Evolutionary conservation across 2,329 filamentous ascomycete genomes (phyloP).

Genomic region (Cladophialophora carrionii): DNA sequence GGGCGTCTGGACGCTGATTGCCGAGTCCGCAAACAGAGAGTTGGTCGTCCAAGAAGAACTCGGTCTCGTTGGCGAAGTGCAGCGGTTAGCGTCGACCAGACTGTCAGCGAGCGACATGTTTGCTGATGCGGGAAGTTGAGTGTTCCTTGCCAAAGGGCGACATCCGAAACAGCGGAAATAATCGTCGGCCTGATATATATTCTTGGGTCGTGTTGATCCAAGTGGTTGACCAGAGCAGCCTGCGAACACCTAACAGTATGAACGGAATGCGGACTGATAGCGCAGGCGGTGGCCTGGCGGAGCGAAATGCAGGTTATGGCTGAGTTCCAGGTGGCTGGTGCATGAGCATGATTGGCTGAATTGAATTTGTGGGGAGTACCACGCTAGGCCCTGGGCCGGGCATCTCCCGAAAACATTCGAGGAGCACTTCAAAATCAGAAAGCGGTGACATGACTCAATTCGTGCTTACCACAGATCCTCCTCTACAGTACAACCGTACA

Average conservation of each 20-base stretch:
- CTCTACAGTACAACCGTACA: not conserved
- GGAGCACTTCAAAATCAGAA: slow-evolving; percentile 4
- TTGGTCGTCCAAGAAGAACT: slow-evolving; percentile 33
- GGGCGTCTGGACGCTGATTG: slow-evolving; percentile 39
- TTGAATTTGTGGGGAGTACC: not conserved
- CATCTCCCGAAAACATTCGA: slow-evolving; percentile 4
- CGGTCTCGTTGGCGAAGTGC: slow-evolving; percentile 28
- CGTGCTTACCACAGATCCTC: not conserved
- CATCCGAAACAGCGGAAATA: slow-evolving; percentile 9
- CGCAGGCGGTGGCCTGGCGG: not conserved
- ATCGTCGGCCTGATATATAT: not conserved
- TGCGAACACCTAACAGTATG: slow-evolving; percentile 3
- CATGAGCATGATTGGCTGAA: not conserved
- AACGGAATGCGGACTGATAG: slow-evolving; percentile 5
- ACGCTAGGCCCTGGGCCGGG: not conserved
- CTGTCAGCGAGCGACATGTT: slow-evolving; percentile 19
- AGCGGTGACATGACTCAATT: slow-evolving; percentile 17
- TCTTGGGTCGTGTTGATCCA: not conserved
- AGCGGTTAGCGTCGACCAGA: slow-evolving; percentile 1
- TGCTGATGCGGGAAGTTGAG: not conserved
- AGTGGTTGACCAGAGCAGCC: slow-evolving; percentile 9
- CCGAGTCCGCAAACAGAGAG: slow-evolving; percentile 40
- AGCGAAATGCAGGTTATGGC: slow-evolving; percentile 9
- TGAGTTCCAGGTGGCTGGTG: slow-evolving; percentile 12
- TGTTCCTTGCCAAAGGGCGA: slow-evolving; percentile 1